Percentiles rank a stretch among this genome's conserved stretches.
phyloP scores from a whole-genome alignment of 2,329 filamentous ascomycete species.

The Colletotrichum sp. region DNA sequence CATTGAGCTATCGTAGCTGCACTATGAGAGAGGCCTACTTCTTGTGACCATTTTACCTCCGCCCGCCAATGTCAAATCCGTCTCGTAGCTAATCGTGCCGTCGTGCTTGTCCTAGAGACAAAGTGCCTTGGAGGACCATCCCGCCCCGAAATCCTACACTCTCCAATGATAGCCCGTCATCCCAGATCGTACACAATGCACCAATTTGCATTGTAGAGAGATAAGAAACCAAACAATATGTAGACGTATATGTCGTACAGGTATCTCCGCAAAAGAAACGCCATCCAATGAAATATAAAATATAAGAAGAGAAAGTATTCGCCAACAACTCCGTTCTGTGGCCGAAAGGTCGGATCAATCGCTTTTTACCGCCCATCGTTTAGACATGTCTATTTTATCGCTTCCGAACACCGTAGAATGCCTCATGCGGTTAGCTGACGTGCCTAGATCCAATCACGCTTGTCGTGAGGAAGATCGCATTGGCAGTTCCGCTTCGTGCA shows the following conservation, averaged over 20 bases:
- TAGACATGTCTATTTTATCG: conserved; percentile 9
- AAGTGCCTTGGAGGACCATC: not conserved
- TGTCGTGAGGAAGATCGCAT: conserved; percentile 21
- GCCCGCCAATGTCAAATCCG: not conserved
- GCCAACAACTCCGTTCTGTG: conserved; percentile 18
- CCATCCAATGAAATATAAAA: conserved; percentile 21
- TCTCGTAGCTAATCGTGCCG: conserved; percentile 3
- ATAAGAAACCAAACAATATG: conserved; percentile 19
- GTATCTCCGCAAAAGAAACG: conserved; percentile 22
- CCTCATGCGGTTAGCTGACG: conserved; percentile 1
- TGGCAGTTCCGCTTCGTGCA: conserved; percentile 22
- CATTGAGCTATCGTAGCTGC: conserved; percentile 2
- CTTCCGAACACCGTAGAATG: conserved; percentile 25
- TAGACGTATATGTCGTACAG: conserved; percentile 21
- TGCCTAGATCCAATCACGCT: conserved; percentile 35
- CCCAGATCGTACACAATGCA: conserved; percentile 1
- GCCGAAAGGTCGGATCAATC: not conserved
- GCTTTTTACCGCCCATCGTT: conserved; percentile 19
- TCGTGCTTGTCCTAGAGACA: not conserved
- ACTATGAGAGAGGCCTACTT: not conserved
- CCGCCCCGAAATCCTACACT: not conserved
- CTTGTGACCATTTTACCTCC: not conserved
- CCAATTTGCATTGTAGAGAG: not conserved
- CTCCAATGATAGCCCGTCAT: not conserved
- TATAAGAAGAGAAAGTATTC: conserved; percentile 18